Percentiles rank a stretch among this genome's conserved stretches.
These are phyloP conservation scores for Suillus cothurnatus DNA, from an alignment of 768 basidiomycete species.

Conservation along the genomic window DNA sequence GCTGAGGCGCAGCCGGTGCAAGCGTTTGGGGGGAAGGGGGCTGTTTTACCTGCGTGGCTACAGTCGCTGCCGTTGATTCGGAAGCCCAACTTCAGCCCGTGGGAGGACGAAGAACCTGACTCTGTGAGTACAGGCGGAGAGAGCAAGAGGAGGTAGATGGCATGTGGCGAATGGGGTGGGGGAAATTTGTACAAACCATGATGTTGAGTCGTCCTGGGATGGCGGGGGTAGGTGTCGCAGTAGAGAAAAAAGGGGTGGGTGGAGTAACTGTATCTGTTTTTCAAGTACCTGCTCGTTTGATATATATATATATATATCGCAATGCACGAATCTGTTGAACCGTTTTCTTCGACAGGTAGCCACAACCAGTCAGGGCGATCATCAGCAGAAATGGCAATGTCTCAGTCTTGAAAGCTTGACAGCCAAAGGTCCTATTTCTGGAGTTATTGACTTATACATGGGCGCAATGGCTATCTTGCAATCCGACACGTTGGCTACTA, in stretches of 20 bases:
- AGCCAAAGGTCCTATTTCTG: slow-evolving; percentile 1
- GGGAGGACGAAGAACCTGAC: slow-evolving; percentile 69
- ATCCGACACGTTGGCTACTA: not conserved
- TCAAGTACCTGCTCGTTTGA: slow-evolving; percentile 27
- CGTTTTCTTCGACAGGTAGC: not conserved
- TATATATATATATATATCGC: slow-evolving; percentile 32
- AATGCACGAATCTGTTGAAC: slow-evolving; percentile 33
- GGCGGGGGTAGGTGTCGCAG: slow-evolving; percentile 14
- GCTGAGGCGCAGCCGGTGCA: slow-evolving; percentile 29
- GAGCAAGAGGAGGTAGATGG: slow-evolving; percentile 24
- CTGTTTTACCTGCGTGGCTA: slow-evolving; percentile 65
- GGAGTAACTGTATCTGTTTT: slow-evolving; percentile 24
- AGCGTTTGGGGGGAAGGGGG: slow-evolving; percentile 26
- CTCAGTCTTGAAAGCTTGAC: too few relatives aligned
- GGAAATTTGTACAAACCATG: slow-evolving; percentile 16
- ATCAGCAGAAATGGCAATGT: too few relatives aligned
- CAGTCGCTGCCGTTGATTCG: slow-evolving; percentile 63
- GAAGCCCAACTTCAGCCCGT: slow-evolving; percentile 79
- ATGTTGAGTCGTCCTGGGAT: slow-evolving; percentile 16
- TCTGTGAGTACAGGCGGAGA: slow-evolving; percentile 15
- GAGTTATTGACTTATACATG: not conserved
- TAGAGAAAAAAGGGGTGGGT: slow-evolving; percentile 18
- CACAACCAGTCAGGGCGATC: not conserved
- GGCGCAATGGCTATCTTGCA: not conserved
- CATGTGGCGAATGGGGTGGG: slow-evolving; percentile 6